Conservation (phyloP, 1,284 basidiomycete genomes). For the Irpex sp. region DNA sequence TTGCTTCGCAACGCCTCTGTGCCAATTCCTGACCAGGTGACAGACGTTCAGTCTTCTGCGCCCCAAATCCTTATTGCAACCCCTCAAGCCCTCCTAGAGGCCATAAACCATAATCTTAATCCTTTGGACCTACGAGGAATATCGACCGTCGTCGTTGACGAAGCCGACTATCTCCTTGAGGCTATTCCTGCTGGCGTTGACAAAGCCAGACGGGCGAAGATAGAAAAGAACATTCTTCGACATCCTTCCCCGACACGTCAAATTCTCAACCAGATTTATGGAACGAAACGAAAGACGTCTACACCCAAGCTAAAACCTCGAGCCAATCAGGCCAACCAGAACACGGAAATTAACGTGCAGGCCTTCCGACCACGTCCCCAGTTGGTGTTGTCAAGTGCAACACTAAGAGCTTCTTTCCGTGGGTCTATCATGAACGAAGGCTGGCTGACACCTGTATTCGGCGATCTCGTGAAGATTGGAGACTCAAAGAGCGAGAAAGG, state of each 20-base stretch:
- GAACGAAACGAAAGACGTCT: not conserved
- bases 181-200: conserved; percentile 34
- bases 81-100: conserved; percentile 62
- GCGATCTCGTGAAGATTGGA: conserved; percentile 7
- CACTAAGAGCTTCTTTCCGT: conserved; percentile 53
- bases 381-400: conserved; percentile 67
- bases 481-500: not conserved
- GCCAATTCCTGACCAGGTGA: conserved; percentile 30
- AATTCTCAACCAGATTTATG: conserved; percentile 56
- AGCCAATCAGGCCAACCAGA: not conserved
- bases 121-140: conserved; percentile 43
- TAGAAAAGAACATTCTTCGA: conserved; percentile 37
- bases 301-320: not conserved
- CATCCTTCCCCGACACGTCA: conserved; percentile 58
- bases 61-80: conserved; percentile 73
- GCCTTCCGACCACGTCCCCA: conserved; percentile 38
- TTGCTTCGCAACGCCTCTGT: conserved; percentile 46
- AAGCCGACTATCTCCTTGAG: conserved; percentile 68
- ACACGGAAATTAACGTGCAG: not conserved
- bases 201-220: conserved; percentile 32
- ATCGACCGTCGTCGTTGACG: conserved; percentile 65
- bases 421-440: conserved; percentile 47
- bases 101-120: conserved; percentile 39
- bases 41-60: conserved; percentile 36
- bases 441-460: conserved; percentile 37